A percentile compares a stretch with the other conserved stretches of the same genome.
Evolutionary conservation across 306 rosid genomes (phyloP).

Genomic region (Castanea sativa): DNA sequence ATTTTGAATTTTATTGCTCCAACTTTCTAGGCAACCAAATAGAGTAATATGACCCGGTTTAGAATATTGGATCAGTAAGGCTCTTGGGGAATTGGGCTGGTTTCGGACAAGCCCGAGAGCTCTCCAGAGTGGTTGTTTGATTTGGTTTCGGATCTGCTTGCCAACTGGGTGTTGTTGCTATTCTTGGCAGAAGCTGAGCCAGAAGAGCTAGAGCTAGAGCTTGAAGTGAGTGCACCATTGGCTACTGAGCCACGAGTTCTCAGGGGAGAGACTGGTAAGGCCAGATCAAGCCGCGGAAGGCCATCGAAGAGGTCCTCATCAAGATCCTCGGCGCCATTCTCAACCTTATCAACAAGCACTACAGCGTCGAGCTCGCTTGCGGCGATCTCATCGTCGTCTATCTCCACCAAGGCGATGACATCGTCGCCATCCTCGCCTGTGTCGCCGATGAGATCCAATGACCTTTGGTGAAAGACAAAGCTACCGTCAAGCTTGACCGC

Average conservation of each 20-base stretch:
- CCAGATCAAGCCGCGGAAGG: slow-evolving; percentile 79
- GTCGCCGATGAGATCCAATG: slow-evolving; percentile 76
- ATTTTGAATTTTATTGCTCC: too few relatives aligned
- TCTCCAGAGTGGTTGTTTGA: slow-evolving; percentile 79
- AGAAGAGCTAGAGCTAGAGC: too few relatives aligned
- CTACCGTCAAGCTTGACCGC: slow-evolving; percentile 73
- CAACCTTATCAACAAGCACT: slow-evolving; percentile 64
- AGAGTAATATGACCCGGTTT: slow-evolving; percentile 44
- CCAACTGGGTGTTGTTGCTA: too few relatives aligned
- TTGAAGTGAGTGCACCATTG: too few relatives aligned
- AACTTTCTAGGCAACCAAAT: slow-evolving; percentile 4
- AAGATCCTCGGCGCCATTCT: slow-evolving; percentile 75
- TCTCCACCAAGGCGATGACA: slow-evolving; percentile 54
- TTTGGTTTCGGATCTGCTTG: slow-evolving; percentile 52
- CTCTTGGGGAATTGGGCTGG: slow-evolving; percentile 64
- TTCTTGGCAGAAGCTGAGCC: too few relatives aligned
- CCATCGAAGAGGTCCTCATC: slow-evolving; percentile 49
- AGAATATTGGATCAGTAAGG: slow-evolving; percentile 37
- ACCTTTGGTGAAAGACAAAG: slow-evolving; percentile 68
- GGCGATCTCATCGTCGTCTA: slow-evolving; percentile 59
- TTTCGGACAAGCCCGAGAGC: slow-evolving; percentile 79
- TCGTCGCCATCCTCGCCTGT: slow-evolving; percentile 60
- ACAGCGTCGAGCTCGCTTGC: slow-evolving; percentile 86
- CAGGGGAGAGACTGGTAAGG: slow-evolving; percentile 94
- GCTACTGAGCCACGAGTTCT: slow-evolving; percentile 29